Conservation (phyloP, 2,329 filamentous ascomycete species). For the Fusarium setosum region DNA sequence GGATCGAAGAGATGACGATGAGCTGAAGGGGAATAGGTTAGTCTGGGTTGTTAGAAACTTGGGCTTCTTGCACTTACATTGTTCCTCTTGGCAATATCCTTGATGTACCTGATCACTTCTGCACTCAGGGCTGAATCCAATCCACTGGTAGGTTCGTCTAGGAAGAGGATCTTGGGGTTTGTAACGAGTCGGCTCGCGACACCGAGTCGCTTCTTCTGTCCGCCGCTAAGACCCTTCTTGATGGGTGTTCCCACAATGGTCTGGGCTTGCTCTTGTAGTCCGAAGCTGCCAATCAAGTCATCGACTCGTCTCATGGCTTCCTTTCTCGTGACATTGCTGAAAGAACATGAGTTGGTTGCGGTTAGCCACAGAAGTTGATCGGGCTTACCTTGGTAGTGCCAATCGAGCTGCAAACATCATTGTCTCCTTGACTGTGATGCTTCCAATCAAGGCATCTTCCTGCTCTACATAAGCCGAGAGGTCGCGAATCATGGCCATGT, state of each 20-base stretch:
- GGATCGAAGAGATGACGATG: conserved; percentile 82
- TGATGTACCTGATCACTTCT: conserved; percentile 80
- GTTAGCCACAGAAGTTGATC: conserved; percentile 26
- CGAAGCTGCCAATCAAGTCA: conserved; percentile 75
- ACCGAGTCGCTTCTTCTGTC: conserved; percentile 82
- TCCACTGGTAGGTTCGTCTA: conserved; percentile 61
- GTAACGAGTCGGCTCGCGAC: conserved; percentile 85
- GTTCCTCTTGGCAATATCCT: conserved; percentile 70
- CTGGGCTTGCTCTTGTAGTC: conserved; percentile 70
- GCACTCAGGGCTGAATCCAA: conserved; percentile 79
- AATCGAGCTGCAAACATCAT: conserved; percentile 80
- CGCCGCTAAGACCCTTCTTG: conserved; percentile 82
- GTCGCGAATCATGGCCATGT: conserved; percentile 62
- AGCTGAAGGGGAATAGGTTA: conserved; percentile 48
- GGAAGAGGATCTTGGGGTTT: conserved; percentile 79
- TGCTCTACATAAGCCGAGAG: conserved; percentile 85
- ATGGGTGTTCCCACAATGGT: conserved; percentile 83
- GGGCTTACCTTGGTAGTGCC: conserved; percentile 60
- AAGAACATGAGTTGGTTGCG: conserved; percentile 1
- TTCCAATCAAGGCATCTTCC: conserved; percentile 84
- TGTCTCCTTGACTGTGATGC: conserved; percentile 81
- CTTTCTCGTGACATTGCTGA: conserved; percentile 48
- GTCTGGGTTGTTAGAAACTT: too few species aligned
- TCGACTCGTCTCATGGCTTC: conserved; percentile 72
- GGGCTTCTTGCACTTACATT: conserved; percentile 51